phyloP scores from a whole-genome alignment of 2,329 filamentous ascomycete species.

The Macrophomina phaseolina region DNA sequence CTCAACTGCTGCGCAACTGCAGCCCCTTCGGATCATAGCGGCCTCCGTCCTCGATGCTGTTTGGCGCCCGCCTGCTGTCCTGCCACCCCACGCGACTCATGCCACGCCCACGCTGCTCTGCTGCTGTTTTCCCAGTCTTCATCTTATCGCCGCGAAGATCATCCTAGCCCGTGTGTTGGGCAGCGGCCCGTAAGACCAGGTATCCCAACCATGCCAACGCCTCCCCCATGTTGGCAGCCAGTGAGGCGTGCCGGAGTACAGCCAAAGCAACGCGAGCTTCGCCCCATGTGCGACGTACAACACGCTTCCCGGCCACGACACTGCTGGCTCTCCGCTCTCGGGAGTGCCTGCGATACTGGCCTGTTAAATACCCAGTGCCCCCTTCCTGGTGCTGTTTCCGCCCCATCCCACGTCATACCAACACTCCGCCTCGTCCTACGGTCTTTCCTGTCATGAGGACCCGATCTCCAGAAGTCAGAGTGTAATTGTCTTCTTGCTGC shows the following conservation, averaged over 20 bases:
- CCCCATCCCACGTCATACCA: not conserved
- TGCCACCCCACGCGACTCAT: constrained; percentile 14
- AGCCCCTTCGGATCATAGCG: constrained; percentile 1
- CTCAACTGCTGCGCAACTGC: not conserved
- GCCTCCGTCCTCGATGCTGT: constrained; percentile 2
- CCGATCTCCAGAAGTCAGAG: not conserved
- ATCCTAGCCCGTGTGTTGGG: constrained; percentile 6
- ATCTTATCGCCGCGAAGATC: constrained; percentile 17
- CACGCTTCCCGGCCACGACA: not conserved
- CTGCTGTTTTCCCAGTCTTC: not conserved
- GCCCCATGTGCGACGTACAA: constrained; percentile 13
- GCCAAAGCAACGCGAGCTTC: constrained; percentile 12
- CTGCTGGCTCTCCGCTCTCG: constrained; percentile 7
- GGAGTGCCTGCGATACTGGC: not conserved
- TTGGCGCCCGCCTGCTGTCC: constrained; percentile 17
- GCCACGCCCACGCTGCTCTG: not conserved
- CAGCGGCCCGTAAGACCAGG: constrained; percentile 10
- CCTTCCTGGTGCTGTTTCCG: not conserved
- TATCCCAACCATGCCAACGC: constrained; percentile 5
- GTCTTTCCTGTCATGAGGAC: constrained; percentile 1
- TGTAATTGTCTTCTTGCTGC: not conserved
- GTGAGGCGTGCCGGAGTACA: constrained; percentile 9
- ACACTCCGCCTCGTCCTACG: not conserved
- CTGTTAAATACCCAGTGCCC: not conserved
- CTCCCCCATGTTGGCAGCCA: not conserved